Evolutionary conservation across 192 early-diverging fungal genomes (phyloP), one percentile per base, ranked within the genome.

Genomic region (Coemansia sp.): DNA sequence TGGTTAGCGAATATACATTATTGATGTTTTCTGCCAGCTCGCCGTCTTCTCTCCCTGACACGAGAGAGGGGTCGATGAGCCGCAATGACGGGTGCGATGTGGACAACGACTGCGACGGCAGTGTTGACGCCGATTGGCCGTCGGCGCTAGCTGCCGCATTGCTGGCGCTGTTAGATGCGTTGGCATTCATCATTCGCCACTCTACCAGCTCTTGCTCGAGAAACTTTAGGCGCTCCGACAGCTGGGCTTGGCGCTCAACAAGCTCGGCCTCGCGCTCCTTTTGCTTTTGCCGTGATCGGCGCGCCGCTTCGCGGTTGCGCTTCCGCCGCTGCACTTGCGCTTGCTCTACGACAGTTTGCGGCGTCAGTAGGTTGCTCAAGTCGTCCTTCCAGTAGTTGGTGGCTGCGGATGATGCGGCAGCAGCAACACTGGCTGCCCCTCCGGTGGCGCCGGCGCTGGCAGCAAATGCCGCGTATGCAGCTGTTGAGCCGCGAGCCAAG

Each of bases 301-400:
- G 68, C n/a, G 77, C 77, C 4, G 77, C 72, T 20, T 80, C 72
- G 20, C 77, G 68, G 29, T 80, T 80, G 17, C 77, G 77, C 60
- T 62, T 74, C 42, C 77, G 71, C 51, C 72, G 64, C 32, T 53
- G 59, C 17, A 67, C 72, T 65, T 71, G 77, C 14, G 72, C 68
- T 25, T 71, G 68, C 35, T 80, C 77, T 22, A 45, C 8, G 1
- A 74, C 65, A 3, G 68, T 80, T 15, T 71, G 72, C 9, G 72
- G 72, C 8, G 77, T 80, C 35, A 74, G 68, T 20, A 80, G 43
- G 24, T 71, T 68, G 60, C 64, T 71, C 27, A 74, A 41, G 19
- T 74, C 68, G 8, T 80, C 68, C 19, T 62, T 70, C 77, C 77
- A 80, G 31, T 59, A 49, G 24, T 56, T 27, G 31, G 27, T 35